A percentile compares a stretch with the other conserved stretches of the same genome.
Evolutionary conservation across 345 rosid species (phyloP).

Genomic region (Anacardium occidentale): DNA sequence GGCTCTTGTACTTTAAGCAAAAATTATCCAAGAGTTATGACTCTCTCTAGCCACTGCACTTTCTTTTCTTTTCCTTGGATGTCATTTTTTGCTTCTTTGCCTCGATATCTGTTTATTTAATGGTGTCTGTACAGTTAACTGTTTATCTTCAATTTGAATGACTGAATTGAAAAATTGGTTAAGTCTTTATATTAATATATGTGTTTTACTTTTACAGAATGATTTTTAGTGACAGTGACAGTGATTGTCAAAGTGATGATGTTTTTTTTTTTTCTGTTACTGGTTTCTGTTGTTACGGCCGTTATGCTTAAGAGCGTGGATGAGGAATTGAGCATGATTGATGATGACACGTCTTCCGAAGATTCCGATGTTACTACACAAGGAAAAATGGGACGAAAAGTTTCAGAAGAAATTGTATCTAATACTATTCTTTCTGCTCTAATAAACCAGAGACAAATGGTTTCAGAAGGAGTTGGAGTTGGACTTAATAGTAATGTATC

Average conservation of each 20-base stretch:
- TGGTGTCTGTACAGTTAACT: neutral
- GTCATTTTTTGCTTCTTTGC: neutral
- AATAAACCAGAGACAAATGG: neutral
- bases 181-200: neutral
- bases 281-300: neutral
- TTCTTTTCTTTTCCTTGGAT: neutral
- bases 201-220: slow-evolving; percentile 4
- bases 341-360: neutral
- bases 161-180: neutral
- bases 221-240: neutral
- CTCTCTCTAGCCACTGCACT: neutral
- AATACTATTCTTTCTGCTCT: neutral
- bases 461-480: neutral
- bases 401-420: neutral
- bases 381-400: neutral
- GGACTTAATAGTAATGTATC: neutral
- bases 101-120: neutral
- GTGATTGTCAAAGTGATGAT: neutral
- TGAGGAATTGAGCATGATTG: neutral
- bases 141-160: neutral
- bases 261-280: neutral
- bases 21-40: neutral
- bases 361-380: neutral
- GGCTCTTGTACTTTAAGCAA: neutral
- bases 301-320: neutral